These are phyloP conservation scores for Ustanciosporium gigantosporum DNA, from an alignment of 1,284 basidiomycete genomes.

Conservation along the genomic window DNA sequence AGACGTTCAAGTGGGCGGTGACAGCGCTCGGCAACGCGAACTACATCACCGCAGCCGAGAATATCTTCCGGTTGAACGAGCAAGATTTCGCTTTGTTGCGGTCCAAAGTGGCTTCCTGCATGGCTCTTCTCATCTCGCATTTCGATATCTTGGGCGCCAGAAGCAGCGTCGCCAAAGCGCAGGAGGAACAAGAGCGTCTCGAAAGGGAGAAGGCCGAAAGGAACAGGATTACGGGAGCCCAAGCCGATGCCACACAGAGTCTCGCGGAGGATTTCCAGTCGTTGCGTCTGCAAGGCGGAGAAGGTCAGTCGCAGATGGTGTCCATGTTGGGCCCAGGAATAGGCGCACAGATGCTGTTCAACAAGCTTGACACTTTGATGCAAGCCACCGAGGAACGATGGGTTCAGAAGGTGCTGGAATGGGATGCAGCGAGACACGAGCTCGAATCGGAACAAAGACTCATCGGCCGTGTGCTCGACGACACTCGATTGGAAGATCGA, in stretches of 20 bases:
- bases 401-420: slow-evolving; percentile 45
- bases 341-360: slow-evolving; percentile 34
- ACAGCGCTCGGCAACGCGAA: slow-evolving; percentile 92
- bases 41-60: slow-evolving; percentile 78
- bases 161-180: slow-evolving; percentile 54
- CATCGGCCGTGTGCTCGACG: slow-evolving; percentile 58
- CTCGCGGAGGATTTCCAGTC: slow-evolving; percentile 28
- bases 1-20: slow-evolving; percentile 98
- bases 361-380: slow-evolving; percentile 45
- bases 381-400: slow-evolving; percentile 54
- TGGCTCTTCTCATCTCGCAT: slow-evolving; percentile 92
- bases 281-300: slow-evolving; percentile 59
- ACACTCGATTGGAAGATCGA: slow-evolving; percentile 57
- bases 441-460: slow-evolving; percentile 51
- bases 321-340: slow-evolving; percentile 66
- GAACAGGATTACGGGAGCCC: slow-evolving; percentile 22
- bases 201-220: slow-evolving; percentile 51
- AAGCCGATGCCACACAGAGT: slow-evolving; percentile 17
- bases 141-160: slow-evolving; percentile 77
- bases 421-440: slow-evolving; percentile 51
- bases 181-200: slow-evolving; percentile 52
- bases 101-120: slow-evolving; percentile 91
- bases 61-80: slow-evolving; percentile 84
- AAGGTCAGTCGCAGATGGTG: slow-evolving; percentile 60
- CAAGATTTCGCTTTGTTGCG: slow-evolving; percentile 79